These are phyloP conservation scores for Escallonia rubra DNA, from an alignment of 129 eudicot species.

Conservation along the genomic window DNA sequence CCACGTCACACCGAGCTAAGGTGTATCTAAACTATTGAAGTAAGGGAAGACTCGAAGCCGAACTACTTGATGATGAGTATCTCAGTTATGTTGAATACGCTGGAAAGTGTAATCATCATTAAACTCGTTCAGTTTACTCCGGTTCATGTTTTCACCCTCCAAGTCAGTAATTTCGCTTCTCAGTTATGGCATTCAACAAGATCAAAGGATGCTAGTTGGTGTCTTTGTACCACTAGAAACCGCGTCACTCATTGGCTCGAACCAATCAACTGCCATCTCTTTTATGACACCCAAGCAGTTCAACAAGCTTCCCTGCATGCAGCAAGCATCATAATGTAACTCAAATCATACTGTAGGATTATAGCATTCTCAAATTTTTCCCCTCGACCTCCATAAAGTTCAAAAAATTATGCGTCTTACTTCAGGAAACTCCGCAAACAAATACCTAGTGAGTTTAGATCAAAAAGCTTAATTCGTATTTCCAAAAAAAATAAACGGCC, in stretches of 20 bases:
- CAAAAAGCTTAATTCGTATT: too few relatives aligned
- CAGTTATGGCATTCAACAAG: slow-evolving; percentile 2
- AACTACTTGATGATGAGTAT: too few relatives aligned
- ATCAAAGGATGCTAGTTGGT: slow-evolving; percentile 15
- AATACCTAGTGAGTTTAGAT: too few relatives aligned
- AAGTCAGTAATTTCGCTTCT: neutral
- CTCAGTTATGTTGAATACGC: slow-evolving; percentile 5
- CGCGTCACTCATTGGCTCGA: slow-evolving; percentile 5
- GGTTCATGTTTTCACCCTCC: slow-evolving; percentile 16
- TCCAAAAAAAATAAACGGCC: too few relatives aligned
- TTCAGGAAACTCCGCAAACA: too few relatives aligned
- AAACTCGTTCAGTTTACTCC: slow-evolving; percentile 18
- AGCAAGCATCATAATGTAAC: neutral
- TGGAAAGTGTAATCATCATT: neutral
- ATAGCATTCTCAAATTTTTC: neutral
- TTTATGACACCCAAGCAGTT: slow-evolving; percentile 21
- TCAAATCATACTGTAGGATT: neutral
- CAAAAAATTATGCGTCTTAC: too few relatives aligned
- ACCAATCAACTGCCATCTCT: slow-evolving; percentile 10
- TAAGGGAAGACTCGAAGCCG: too few relatives aligned
- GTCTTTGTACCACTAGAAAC: slow-evolving; percentile 4
- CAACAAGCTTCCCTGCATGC: slow-evolving; percentile 22
- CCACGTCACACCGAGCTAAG: too few relatives aligned
- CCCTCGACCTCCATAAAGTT: too few relatives aligned
- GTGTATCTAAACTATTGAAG: too few relatives aligned